Conservation (phyloP, 164 flowering plant species). For the Chimonanthus salicifolius region DNA sequence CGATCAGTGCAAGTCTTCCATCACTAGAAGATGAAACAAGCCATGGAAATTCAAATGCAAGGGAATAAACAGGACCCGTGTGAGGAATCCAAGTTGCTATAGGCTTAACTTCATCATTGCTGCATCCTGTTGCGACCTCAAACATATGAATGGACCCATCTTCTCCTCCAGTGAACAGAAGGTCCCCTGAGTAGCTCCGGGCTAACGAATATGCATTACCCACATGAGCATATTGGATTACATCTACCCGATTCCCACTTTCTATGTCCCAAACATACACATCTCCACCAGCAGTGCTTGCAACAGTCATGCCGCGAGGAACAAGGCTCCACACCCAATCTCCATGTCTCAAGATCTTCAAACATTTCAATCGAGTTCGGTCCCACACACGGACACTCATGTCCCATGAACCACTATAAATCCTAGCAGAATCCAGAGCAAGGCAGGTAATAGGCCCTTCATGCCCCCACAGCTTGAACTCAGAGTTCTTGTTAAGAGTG, state of each 20-base stretch:
- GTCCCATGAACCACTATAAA: slow-evolving; percentile 99
- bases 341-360: slow-evolving; percentile 57
- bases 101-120: slow-evolving; percentile 13
- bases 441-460: slow-evolving; percentile 80
- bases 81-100: slow-evolving; percentile 84
- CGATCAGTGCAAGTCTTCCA: slow-evolving; percentile 73
- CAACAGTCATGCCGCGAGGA: slow-evolving; percentile 64
- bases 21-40: slow-evolving; percentile 87
- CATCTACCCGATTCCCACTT: slow-evolving; percentile 32
- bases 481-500: slow-evolving; percentile 30
- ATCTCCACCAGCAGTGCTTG: slow-evolving; percentile 66
- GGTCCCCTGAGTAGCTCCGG: slow-evolving; percentile 63
- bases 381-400: slow-evolving; percentile 93
- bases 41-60: slow-evolving; percentile 97
- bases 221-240: slow-evolving; percentile 43
- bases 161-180: slow-evolving; percentile 89
- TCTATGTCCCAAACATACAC: slow-evolving; percentile 71
- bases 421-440: slow-evolving; percentile 60
- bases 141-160: slow-evolving; percentile 89
- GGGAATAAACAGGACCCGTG: slow-evolving; percentile 61
- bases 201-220: slow-evolving; percentile 65
- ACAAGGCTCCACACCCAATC: slow-evolving; percentile 86
- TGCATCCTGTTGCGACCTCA: slow-evolving; percentile 32
- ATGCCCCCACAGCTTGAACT: slow-evolving; percentile 80
- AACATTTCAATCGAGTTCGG: slow-evolving; percentile 49